A percentile compares a stretch with the other conserved stretches of the same genome.
Evolutionary conservation across 2,329 filamentous ascomycete genomes (phyloP).

Genomic region (Colletotrichum sublineola): DNA sequence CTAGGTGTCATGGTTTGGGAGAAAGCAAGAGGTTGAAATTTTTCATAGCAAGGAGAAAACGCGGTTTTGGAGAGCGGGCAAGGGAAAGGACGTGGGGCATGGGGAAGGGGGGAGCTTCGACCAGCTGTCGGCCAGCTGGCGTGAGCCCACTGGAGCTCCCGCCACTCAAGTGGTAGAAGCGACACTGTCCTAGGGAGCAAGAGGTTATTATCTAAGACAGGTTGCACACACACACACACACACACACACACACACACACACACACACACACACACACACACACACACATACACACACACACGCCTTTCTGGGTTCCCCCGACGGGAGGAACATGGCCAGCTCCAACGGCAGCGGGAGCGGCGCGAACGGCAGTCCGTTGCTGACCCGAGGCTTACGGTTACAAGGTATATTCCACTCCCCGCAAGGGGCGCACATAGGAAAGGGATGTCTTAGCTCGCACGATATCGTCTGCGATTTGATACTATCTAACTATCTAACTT

Average conservation of each 20-base stretch:
- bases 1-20: not conserved
- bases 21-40: not conserved
- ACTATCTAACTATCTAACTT: slow-evolving; percentile 8
- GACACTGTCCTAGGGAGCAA: not conserved
- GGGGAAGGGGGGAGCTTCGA: not conserved
- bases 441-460: slow-evolving; percentile 6
- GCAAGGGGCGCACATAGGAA: not conserved
- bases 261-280: no score
- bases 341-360: slow-evolving; percentile 3
- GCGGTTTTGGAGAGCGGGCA: slow-evolving; percentile 13
- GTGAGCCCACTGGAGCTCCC: slow-evolving; percentile 14
- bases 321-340: not conserved
- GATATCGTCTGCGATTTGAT: not conserved
- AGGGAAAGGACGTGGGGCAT: slow-evolving; percentile 1
- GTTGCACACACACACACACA: not conserved
- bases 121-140: slow-evolving; percentile 1
- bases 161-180: slow-evolving; percentile 20
- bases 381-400: not conserved
- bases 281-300: no score
- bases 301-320: not conserved
- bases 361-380: not conserved
- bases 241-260: no score
- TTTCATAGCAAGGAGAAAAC: not conserved
- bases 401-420: not conserved
- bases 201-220: not conserved